Conservation (phyloP, 1,139 yeast genomes). For the Saccharomyces hybrid region DNA sequence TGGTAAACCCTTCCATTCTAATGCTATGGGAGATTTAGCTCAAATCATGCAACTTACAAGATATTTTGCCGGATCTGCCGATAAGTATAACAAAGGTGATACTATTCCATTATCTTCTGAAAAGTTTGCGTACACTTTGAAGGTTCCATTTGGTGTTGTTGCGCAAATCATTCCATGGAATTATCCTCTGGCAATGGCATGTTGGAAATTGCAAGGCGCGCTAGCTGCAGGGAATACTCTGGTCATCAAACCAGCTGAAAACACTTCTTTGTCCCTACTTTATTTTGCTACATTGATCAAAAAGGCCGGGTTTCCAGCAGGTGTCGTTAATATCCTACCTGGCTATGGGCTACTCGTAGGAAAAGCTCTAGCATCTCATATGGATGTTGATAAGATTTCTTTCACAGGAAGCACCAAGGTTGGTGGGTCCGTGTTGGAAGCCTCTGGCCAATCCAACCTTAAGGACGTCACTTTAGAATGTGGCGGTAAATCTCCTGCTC, state of each 20-base stretch:
- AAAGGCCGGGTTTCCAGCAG: conserved; percentile 67
- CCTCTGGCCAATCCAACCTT: conserved; percentile 49
- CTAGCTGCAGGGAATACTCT: conserved; percentile 62
- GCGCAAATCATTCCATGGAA: conserved; percentile 76
- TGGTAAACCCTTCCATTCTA: conserved; percentile 52
- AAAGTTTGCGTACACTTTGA: conserved; percentile 68
- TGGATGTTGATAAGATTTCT: conserved; percentile 54
- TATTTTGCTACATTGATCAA: conserved; percentile 46
- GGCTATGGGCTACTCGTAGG: conserved; percentile 53
- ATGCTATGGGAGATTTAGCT: conserved; percentile 54
- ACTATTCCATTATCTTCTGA: conserved; percentile 56
- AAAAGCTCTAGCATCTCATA: conserved; percentile 48
- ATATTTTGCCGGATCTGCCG: conserved; percentile 83
- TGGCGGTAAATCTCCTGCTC: conserved; percentile 83
- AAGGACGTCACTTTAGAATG: conserved; percentile 84
- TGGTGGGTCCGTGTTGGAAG: conserved; percentile 48
- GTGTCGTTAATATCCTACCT: conserved; percentile 55
- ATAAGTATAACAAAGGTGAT: conserved; percentile 63
- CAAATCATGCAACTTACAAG: conserved; percentile 53
- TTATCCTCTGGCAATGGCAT: conserved; percentile 61
- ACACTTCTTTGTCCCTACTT: conserved; percentile 56
- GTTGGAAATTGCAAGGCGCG: conserved; percentile 67
- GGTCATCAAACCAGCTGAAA: conserved; percentile 60
- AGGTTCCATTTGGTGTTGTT: conserved; percentile 76
- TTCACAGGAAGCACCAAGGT: conserved; percentile 56